Evolutionary conservation across 768 basidiomycete species (phyloP), one percentile per base, ranked within the genome.

Genomic region (Boletus sp.): DNA sequence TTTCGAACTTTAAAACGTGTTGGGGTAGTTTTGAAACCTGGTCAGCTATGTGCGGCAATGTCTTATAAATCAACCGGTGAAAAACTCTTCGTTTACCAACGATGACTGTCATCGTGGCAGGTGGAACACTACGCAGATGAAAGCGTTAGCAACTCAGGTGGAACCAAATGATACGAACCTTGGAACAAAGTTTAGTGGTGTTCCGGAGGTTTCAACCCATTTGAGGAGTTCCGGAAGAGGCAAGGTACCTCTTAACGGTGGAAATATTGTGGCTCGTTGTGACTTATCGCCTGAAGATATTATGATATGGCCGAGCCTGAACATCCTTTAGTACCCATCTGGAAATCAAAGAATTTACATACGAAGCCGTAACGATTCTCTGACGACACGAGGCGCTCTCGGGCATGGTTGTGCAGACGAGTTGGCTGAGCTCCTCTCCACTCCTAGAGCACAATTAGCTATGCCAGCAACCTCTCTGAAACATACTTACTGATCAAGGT

Each of bases 261-360:
- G 80, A 20, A 70, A 64, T 28, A 87, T 73, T 14, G 69, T 75
- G 7, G 69, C 59, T 36, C 68, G 74, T 50, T 73, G 70, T 39
- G 70, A 71, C 35, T 66, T 52, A n/a, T 71, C 62, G 8, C 67
- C 55, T 3, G 78, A 71, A 12, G 74, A 72, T 51, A 85, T 69
- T n/a, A 90, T 71, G 14, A 87, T 52, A 64, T 90, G 86, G 0
- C 88, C 88, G 36, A 83, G 66, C 33, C 87, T 90, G 50, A 44
- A 44, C 20, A 24, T 40, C 37, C 33, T 55, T 54, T 18, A 64
- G 40, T 60, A 52, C 54, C 17, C 5, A 37, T 59, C 41, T 17
- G 9, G 11, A 14, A n/a, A 52, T 8, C 20, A 30, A 49, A 49
- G 28, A 33, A 41, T 12, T 47, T 29, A 12, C 52, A 47, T 70